Conservation (phyloP, 2,329 filamentous ascomycete genomes). For the Chrysoporthe austroafricana region DNA sequence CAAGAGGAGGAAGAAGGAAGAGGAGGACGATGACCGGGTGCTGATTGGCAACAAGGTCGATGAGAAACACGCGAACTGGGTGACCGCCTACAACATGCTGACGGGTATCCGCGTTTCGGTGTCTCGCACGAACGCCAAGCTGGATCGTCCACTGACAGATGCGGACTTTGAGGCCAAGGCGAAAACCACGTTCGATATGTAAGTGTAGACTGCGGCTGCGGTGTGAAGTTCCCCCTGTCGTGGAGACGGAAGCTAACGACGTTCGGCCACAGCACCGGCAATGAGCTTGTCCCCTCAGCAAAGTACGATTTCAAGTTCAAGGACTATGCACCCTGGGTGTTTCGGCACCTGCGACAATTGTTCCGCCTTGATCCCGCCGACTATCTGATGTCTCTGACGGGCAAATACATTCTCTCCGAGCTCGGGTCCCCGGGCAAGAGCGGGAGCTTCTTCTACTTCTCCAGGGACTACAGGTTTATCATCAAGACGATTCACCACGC, state of each 20-base stretch:
- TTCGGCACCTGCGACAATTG: conserved; percentile 83
- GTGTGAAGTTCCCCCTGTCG: too few relatives aligned
- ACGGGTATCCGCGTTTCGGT: conserved; percentile 97
- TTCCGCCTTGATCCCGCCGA: conserved; percentile 96
- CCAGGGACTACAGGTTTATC: conserved; percentile 99
- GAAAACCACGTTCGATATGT: conserved; percentile 99
- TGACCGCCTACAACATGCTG: conserved; percentile 99
- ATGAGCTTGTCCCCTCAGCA: conserved; percentile 94
- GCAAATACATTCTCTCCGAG: conserved; percentile 98
- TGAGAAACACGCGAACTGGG: conserved; percentile 95
- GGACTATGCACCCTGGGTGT: conserved; percentile 99
- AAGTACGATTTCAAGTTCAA: conserved; percentile 99
- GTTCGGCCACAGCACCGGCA: conserved; percentile 71
- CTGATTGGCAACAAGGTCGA: conserved; percentile 97
- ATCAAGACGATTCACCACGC: conserved; percentile 99
- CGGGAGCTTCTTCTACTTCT: conserved; percentile 99
- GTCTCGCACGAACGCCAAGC: conserved; percentile 93
- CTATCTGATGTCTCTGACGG: conserved; percentile 96
- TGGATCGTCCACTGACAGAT: conserved; percentile 86
- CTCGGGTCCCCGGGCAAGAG: conserved; percentile 97
- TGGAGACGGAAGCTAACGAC: conserved; percentile 38
- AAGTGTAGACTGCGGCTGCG: conserved; percentile 40
- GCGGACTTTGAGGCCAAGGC: conserved; percentile 93
- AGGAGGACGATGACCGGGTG: conserved; percentile 90
- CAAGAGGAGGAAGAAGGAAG: conserved; percentile 80